Base-by-base conservation (phyloP, 345 rosid species). In the Anastatica hierochuntica region DNA sequence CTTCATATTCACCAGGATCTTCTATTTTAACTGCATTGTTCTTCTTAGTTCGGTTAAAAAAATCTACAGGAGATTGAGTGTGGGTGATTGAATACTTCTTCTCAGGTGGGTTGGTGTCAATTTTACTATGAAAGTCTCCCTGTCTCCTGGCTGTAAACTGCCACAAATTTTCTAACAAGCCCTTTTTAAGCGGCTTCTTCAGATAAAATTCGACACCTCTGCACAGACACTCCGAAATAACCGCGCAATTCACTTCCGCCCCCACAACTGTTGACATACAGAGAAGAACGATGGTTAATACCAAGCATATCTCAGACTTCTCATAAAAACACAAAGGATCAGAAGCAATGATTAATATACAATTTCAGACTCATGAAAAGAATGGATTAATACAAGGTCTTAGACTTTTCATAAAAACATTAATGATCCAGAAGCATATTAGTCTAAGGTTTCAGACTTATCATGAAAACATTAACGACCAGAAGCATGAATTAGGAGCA, bases 191-290 rank as follows among this genome's bases (percentile, higher is more conserved):
- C 30, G 84, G 85, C 56, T 81, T 79, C 46, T 48, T 43, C 56
- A 79, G 65, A 62, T 63, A 67, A 12, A 69, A 58, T 7, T 5
- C 19, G 8, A 83, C 94, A 59, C 82, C 85, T 62, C 70, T 76
- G 10, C 29, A 44, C 34, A 74, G 66, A 39, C 76, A 34, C 17
- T 78, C 79, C 7, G 62, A 15, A 57, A 76, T 61, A 29, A 8
- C 1, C 57, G 53, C 31, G 2, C 53, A 62, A 33, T 66, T 40
- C 10, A 19, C 14, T 18, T 66, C 65, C 2, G 50, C 62, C 10
- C 74, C 72, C 60, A 64, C 58, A 12, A 76, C 88, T 84, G 14
- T 23, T 20, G 24, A 17, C 35, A 40, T 7, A 41, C 27, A 59
- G 14, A 21, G 48, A 43, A 43, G 43, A 54, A 24, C 18, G 16